Base-by-base conservation (phyloP, 768 basidiomycete species). In the Mycena capillaripes region DNA sequence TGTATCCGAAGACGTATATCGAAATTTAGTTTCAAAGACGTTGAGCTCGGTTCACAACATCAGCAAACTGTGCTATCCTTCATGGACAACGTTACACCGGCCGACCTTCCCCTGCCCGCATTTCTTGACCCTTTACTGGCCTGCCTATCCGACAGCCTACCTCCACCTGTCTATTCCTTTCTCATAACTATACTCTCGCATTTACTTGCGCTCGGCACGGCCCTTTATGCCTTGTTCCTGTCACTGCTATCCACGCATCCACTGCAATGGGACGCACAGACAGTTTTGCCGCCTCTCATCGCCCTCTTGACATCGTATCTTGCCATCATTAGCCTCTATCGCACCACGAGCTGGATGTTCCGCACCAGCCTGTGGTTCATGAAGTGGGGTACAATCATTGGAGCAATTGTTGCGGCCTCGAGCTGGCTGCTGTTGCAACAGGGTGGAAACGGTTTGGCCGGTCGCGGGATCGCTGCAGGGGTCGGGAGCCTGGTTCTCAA, bases 321-420 rank as follows among this genome's bases (percentile, higher is more conserved):
- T 70, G 93, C 93, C 4, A 84, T 96, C n/a, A 72, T 91, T 48
- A 93, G 90, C 78, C 81, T 95, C 62, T 95, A 95, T 82, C 92
- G 93, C 70, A 95, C 95, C 6, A 91, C 94, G 16, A 87, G 86
- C 27, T 95, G 92, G 91, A 85, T 93, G 76, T 81, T 95, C 73
- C 88, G 92, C 70, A 89, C 89, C 38, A 84, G 82, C 30, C 80
- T 94, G 74, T 94, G 89, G 86, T 87, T 94, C 76, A 79, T 93
- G 76, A 96, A 96, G 81, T 96, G 94, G 94, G 92, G 91, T 27
- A 82, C 85, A 14, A 82, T 96, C 56, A 70, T 94, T 11, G 87
- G 85, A 16, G 80, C 85, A 2, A 76, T 92, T 10, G 85, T 88
- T n/a, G 91, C 87, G 8, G 86, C 84, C 10, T 78, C 82, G 19